A percentile compares a stretch with the other conserved stretches of the same genome.
These are phyloP conservation scores for Xerocomus brunneocitrinus DNA, from an alignment of 768 basidiomycete genomes.

Conservation along the genomic window DNA sequence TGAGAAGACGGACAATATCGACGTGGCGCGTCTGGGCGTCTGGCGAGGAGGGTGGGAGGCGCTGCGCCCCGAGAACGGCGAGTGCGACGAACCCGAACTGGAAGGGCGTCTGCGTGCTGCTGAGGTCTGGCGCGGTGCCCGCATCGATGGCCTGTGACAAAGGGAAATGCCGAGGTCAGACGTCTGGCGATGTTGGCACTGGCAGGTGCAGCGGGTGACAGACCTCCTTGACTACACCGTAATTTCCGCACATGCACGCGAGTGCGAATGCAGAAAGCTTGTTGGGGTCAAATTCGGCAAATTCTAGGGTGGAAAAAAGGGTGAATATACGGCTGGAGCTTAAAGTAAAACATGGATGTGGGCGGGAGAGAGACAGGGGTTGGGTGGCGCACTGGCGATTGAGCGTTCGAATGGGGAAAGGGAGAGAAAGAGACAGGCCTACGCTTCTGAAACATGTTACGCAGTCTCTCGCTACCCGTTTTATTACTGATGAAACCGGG, in stretches of 20 bases:
- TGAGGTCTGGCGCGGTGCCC: conserved; percentile 35
- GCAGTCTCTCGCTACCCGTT: conserved; percentile 26
- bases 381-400: no score
- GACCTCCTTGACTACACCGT: conserved; percentile 21
- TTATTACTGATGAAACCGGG: conserved; percentile 23
- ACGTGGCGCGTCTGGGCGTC: conserved; percentile 21
- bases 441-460: conserved; percentile 29
- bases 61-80: conserved; percentile 39
- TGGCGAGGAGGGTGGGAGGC: conserved; percentile 18
- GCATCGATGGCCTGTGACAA: conserved; percentile 18
- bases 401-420: background rate
- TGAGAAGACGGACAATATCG: conserved; percentile 39
- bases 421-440: conserved; percentile 1
- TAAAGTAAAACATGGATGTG: background rate
- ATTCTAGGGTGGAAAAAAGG: conserved; percentile 12
- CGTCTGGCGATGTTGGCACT: background rate
- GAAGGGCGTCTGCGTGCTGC: conserved; percentile 40
- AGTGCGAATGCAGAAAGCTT: conserved; percentile 22
- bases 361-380: background rate
- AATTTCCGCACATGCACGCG: conserved; percentile 23
- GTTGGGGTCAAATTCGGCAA: conserved; percentile 10
- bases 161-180: background rate
- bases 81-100: conserved; percentile 41
- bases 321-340: background rate
- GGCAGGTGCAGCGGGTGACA: background rate